Percentiles rank a stretch among this genome's conserved stretches.
Conservation (phyloP, 306 rosid genomes). For the Canavalia gladiata region DNA sequence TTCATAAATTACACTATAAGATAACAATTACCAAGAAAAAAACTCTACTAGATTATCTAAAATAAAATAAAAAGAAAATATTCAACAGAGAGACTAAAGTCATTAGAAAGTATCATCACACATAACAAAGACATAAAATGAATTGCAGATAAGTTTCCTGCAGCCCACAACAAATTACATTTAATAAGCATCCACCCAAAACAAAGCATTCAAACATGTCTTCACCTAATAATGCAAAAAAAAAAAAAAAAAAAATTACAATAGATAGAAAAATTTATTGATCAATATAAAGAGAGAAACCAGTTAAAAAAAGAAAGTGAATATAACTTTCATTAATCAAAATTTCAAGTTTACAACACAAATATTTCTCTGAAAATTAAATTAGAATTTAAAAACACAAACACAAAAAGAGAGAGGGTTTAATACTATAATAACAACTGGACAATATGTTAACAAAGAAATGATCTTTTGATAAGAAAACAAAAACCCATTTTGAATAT, state of each 20-base stretch:
- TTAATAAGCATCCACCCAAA: slow-evolving; percentile 23
- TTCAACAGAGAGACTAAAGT: slow-evolving; percentile 29
- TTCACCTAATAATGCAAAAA: slow-evolving; percentile 32
- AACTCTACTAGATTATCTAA: slow-evolving; percentile 49
- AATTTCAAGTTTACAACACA: background rate
- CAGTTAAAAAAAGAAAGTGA: background rate
- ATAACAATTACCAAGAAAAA: background rate
- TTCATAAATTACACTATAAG: background rate
- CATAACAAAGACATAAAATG: slow-evolving; percentile 30
- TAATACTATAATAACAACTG: background rate
- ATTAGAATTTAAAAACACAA: background rate
- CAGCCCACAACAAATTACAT: slow-evolving; percentile 20
- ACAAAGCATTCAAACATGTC: slow-evolving; percentile 5
- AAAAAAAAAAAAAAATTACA: too few species aligned
- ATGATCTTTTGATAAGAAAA: slow-evolving; percentile 34
- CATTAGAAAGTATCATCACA: slow-evolving; percentile 1
- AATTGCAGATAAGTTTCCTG: slow-evolving; percentile 16
- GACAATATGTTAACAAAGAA: slow-evolving; percentile 4
- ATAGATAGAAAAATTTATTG: too few species aligned
- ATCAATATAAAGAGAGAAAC: background rate
- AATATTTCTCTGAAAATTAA: background rate
- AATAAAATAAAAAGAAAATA: slow-evolving; percentile 28
- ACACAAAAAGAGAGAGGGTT: background rate
- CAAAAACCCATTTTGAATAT: slow-evolving; percentile 32
- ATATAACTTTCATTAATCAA: slow-evolving; percentile 29